phyloP scores from a whole-genome alignment of 1,284 basidiomycete genomes.

The Lentinula novae-zelandiae region DNA sequence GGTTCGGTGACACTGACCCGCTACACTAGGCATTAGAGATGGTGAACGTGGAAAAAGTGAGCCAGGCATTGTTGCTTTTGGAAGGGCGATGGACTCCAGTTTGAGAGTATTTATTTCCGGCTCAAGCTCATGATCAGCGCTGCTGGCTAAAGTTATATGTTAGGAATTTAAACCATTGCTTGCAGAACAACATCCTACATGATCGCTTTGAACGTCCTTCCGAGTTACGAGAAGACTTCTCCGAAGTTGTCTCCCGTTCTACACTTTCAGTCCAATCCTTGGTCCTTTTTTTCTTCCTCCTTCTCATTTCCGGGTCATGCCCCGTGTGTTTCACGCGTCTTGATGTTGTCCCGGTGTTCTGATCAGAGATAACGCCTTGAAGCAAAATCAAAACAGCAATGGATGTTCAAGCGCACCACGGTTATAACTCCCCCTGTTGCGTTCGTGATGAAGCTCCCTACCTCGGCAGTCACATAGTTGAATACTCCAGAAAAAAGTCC shows the following conservation, averaged over 20 bases:
- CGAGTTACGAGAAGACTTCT: neutral
- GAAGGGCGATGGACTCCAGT: neutral
- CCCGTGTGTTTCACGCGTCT: constrained; percentile 15
- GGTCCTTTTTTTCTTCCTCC: constrained; percentile 4
- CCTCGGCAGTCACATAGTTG: constrained; percentile 63
- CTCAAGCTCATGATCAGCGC: neutral
- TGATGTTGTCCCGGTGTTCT: constrained; percentile 7
- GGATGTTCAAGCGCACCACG: constrained; percentile 17
- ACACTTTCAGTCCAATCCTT: constrained; percentile 1
- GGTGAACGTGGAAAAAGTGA: constrained; percentile 68
- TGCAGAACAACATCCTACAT: neutral
- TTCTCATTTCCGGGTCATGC: constrained; percentile 5
- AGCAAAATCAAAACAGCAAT: neutral
- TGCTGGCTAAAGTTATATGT: neutral
- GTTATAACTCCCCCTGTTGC: constrained; percentile 47
- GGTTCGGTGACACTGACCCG: constrained; percentile 10
- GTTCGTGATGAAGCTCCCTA: constrained; percentile 64
- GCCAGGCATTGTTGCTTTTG: constrained; percentile 63
- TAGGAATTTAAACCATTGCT: neutral
- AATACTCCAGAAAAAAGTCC: constrained; percentile 64
- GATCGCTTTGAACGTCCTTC: neutral
- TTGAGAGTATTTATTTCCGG: neutral
- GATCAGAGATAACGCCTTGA: constrained; percentile 10
- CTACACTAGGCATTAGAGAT: constrained; percentile 50
- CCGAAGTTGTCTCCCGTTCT: neutral